These are phyloP conservation scores for Clavaria fumosa DNA, from an alignment of 768 basidiomycete species.

Conservation along the genomic window DNA sequence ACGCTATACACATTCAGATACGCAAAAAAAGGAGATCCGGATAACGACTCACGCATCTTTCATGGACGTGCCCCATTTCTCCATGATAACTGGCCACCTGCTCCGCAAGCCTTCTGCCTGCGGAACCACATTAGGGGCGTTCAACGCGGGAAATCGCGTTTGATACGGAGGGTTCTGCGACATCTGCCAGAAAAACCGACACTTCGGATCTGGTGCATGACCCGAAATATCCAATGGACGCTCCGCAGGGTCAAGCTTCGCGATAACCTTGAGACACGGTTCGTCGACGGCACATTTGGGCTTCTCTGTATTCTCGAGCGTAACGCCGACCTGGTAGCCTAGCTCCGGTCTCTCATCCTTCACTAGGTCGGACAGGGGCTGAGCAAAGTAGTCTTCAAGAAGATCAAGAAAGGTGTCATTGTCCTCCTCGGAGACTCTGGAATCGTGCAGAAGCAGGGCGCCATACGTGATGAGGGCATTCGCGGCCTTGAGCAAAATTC, in stretches of 20 bases:
- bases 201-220: constrained; percentile 84
- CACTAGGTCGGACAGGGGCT: constrained; percentile 42
- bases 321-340: constrained; percentile 87
- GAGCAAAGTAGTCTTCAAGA: constrained; percentile 86
- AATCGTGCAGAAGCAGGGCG: constrained; percentile 75
- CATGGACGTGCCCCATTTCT: constrained; percentile 81
- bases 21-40: constrained; percentile 1
- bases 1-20: constrained; percentile 34
- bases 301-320: constrained; percentile 93
- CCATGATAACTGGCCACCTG: constrained; percentile 60
- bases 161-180: constrained; percentile 56
- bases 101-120: constrained; percentile 36
- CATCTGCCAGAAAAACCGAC: constrained; percentile 89
- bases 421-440: constrained; percentile 67
- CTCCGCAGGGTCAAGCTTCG: constrained; percentile 56
- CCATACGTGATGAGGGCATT: constrained; percentile 73
- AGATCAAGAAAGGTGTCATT: constrained; percentile 77
- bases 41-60: constrained; percentile 56
- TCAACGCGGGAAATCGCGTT: constrained; percentile 61
- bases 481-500: constrained; percentile 39
- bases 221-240: constrained; percentile 72
- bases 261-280: constrained; percentile 70
- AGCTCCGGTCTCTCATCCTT: constrained; percentile 75
- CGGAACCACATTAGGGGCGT: constrained; percentile 75
- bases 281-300: constrained; percentile 74